phyloP scores from a whole-genome alignment of 1,139 yeast species.

The Suzukiozyma palmioleophila region DNA sequence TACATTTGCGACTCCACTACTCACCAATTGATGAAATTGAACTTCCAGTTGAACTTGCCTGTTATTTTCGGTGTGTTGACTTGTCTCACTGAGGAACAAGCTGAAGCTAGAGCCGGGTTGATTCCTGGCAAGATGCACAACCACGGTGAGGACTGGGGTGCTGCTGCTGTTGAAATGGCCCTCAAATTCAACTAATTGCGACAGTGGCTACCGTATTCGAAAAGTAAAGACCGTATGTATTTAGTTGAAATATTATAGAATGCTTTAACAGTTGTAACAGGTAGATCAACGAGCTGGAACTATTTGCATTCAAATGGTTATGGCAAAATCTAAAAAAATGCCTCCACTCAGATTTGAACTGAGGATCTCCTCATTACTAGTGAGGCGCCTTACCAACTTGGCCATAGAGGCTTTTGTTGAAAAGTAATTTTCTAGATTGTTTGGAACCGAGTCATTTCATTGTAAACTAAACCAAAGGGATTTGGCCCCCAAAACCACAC shows the following conservation, averaged over 20 bases:
- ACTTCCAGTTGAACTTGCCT: slow-evolving; percentile 67
- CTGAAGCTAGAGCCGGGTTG: slow-evolving; percentile 89
- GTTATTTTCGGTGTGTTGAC: slow-evolving; percentile 92
- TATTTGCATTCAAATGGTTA: too few relatives aligned
- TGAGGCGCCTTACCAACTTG: slow-evolving; percentile 6
- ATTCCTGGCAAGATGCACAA: slow-evolving; percentile 73
- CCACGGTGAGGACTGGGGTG: slow-evolving; percentile 98
- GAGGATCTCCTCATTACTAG: slow-evolving; percentile 6
- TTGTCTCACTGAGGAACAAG: slow-evolving; percentile 91
- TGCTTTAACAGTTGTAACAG: too few relatives aligned
- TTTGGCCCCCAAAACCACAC: too few relatives aligned
- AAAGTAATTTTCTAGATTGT: background rate
- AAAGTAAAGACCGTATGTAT: too few relatives aligned
- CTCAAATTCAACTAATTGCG: slow-evolving; percentile 41
- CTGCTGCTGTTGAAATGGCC: slow-evolving; percentile 98
- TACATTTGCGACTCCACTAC: slow-evolving; percentile 91
- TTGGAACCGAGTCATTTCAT: too few relatives aligned
- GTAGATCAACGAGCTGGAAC: too few relatives aligned
- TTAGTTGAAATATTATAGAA: too few relatives aligned
- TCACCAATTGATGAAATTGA: slow-evolving; percentile 78
- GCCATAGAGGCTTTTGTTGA: slow-evolving; percentile 3
- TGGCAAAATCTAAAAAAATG: background rate
- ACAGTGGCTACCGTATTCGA: background rate
- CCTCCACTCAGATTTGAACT: slow-evolving; percentile 5
- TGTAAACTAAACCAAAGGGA: too few relatives aligned